Conservation (phyloP, 306 rosid species). For the Fagus sylvatica region DNA sequence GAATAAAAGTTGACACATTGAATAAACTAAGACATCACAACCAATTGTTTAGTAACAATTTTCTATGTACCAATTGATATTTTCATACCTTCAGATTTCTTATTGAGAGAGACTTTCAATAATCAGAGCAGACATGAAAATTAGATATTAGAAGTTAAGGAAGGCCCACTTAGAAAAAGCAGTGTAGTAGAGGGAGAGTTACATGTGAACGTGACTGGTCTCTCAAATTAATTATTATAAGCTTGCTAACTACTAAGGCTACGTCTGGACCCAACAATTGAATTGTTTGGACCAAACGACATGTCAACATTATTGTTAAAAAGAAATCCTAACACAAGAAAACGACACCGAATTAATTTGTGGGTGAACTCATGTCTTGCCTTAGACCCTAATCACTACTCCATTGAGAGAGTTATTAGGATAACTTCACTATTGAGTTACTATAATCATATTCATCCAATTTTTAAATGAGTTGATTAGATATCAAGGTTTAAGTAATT, state of each 20-base stretch:
- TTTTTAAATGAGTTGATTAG: no score
- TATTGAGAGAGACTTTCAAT: slow-evolving; percentile 11
- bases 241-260: slow-evolving; percentile 32
- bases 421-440: no score
- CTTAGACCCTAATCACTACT: not conserved
- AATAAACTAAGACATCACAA: slow-evolving; percentile 18
- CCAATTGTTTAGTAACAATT: not conserved
- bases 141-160: slow-evolving; percentile 20
- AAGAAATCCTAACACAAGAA: not conserved
- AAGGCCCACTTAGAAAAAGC: slow-evolving; percentile 45
- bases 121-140: slow-evolving; percentile 30
- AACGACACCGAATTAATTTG: slow-evolving; percentile 5
- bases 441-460: no score
- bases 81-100: slow-evolving; percentile 13
- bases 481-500: no score
- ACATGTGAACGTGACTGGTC: slow-evolving; percentile 56
- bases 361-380: not conserved
- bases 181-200: slow-evolving; percentile 2
- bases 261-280: slow-evolving; percentile 40
- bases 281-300: slow-evolving; percentile 31
- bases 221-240: slow-evolving; percentile 16
- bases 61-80: not conserved
- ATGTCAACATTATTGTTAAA: not conserved
- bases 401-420: no score
- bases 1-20: slow-evolving; percentile 11